These are phyloP conservation scores for Macrocybe gigantea DNA, from an alignment of 768 basidiomycete genomes.

Conservation along the genomic window DNA sequence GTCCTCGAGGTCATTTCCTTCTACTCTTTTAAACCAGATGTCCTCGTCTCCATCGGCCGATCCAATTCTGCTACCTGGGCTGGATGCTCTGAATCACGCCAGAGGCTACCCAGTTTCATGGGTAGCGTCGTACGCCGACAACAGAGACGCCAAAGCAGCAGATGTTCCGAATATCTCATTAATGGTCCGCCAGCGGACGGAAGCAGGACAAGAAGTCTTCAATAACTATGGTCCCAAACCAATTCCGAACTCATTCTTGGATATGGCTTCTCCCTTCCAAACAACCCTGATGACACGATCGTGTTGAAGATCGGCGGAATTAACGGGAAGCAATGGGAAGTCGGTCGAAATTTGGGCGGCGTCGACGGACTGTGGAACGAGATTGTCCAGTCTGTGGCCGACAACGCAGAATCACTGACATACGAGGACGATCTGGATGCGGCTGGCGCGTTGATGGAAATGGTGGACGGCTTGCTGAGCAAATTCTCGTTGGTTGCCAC, in stretches of 20 bases:
- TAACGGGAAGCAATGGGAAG: conserved; percentile 48
- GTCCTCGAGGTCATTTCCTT: conserved; percentile 89
- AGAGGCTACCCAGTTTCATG: conserved; percentile 80
- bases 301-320: conserved; percentile 67
- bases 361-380: conserved; percentile 59
- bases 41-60: conserved; percentile 48
- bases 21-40: conserved; percentile 58
- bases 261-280: conserved; percentile 79
- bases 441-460: conserved; percentile 57
- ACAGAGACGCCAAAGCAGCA: conserved; percentile 6
- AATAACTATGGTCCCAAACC: conserved; percentile 94
- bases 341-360: conserved; percentile 51
- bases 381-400: conserved; percentile 28
- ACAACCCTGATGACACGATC: conserved; percentile 86
- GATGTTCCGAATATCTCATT: conserved; percentile 49
- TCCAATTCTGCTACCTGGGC: conserved; percentile 73
- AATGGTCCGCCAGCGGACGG: conserved; percentile 41
- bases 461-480: conserved; percentile 49
- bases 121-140: conserved; percentile 45
- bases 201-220: conserved; percentile 53
- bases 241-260: conserved; percentile 88
- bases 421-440: conserved; percentile 69
- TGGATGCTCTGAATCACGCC: conserved; percentile 84
- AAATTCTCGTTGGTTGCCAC: conserved; percentile 34
- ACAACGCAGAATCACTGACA: conserved; percentile 18